These are phyloP conservation scores for Conticribra weissflogii DNA, from an alignment of 108 stramenopile species.

Conservation along the genomic window DNA sequence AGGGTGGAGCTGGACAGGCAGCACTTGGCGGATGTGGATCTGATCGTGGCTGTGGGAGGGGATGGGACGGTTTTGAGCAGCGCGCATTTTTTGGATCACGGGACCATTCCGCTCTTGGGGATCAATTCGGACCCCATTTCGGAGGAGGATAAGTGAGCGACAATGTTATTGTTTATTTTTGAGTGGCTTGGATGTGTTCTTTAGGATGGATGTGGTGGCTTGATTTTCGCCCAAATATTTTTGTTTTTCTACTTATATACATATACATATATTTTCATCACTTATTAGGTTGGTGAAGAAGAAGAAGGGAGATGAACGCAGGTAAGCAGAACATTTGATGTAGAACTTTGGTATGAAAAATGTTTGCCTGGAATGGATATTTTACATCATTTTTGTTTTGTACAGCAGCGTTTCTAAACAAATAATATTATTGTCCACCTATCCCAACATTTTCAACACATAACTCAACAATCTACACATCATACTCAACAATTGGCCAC, in stretches of 20 bases:
- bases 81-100: conserved; percentile 89
- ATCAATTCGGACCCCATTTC: conserved; percentile 84
- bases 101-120: conserved; percentile 83
- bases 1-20: conserved; percentile 95
- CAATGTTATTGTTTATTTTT: neutral
- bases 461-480: neutral
- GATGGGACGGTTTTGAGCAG: conserved; percentile 94
- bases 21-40: conserved; percentile 90
- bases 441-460: neutral
- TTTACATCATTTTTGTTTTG: too few relatives aligned
- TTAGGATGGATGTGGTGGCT: too few relatives aligned
- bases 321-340: conserved; percentile 11
- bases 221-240: neutral
- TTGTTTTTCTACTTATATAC: neutral
- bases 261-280: neutral
- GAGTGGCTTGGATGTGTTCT: neutral
- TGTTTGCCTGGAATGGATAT: too few relatives aligned
- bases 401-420: too few relatives aligned
- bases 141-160: conserved; percentile 56
- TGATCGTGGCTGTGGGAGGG: conserved; percentile 95
- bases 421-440: too few relatives aligned
- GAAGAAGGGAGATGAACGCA: conserved; percentile 87
- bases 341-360: too few relatives aligned
- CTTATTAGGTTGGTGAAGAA: conserved; percentile 53
- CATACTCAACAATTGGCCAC: too few relatives aligned